Percentiles rank a stretch among this genome's conserved stretches.
Evolutionary conservation across 257 asterid species (phyloP).

Genomic region (Verbena officinalis): DNA sequence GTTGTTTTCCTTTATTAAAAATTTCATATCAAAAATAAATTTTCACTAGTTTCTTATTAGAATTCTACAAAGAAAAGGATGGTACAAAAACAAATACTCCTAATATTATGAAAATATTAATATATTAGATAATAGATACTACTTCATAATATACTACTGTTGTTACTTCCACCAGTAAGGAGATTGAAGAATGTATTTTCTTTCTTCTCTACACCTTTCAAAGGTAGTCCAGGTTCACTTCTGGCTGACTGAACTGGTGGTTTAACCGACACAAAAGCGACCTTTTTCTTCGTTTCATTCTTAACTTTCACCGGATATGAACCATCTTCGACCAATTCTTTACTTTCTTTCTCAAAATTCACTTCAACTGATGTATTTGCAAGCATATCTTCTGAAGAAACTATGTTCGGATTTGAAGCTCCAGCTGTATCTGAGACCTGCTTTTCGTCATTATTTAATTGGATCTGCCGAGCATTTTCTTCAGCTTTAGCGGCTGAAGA

Average conservation of each 20-base stretch:
- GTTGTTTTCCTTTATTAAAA: too few relatives aligned
- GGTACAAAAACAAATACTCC: too few relatives aligned
- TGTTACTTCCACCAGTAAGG: slow-evolving; percentile 48
- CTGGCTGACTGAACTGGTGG: slow-evolving; percentile 44
- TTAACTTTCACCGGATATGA: slow-evolving; percentile 33
- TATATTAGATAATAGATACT: neutral
- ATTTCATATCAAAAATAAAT: too few relatives aligned
- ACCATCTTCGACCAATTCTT: slow-evolving; percentile 20
- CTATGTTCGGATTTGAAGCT: slow-evolving; percentile 21
- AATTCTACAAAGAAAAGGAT: too few relatives aligned
- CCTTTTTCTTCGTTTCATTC: slow-evolving; percentile 42
- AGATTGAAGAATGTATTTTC: slow-evolving; percentile 62
- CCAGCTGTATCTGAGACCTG: slow-evolving; percentile 25
- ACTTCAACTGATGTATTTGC: slow-evolving; percentile 16
- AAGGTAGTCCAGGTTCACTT: slow-evolving; percentile 25
- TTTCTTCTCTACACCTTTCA: slow-evolving; percentile 37
- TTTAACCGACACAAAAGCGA: slow-evolving; percentile 71
- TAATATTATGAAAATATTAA: too few relatives aligned
- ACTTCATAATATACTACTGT: slow-evolving; percentile 38
- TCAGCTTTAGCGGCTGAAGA: slow-evolving; percentile 19
- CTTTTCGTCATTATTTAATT: slow-evolving; percentile 32
- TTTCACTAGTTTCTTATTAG: too few relatives aligned
- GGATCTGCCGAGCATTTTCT: slow-evolving; percentile 18
- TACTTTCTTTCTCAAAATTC: neutral
- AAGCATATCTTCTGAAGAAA: slow-evolving; percentile 15